Evolutionary conservation across 441 rosid genomes (phyloP), one percentile per base, ranked within the genome.

Genomic region (Flueggea neowawraea): DNA sequence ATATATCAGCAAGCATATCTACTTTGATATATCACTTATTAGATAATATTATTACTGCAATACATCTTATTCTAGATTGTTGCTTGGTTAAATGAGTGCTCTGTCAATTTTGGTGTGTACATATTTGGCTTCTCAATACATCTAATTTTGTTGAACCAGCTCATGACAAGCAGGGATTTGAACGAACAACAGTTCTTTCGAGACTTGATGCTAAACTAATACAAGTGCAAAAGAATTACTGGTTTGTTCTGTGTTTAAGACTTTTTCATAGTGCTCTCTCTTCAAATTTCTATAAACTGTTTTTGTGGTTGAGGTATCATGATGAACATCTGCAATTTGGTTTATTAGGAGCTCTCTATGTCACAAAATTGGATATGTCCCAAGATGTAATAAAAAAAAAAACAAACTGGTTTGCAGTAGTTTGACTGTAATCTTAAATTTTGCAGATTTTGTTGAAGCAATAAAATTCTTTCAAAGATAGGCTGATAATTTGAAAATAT

Each of bases 81-180:
- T 22, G 28, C 28, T 22, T 22, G 28, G 28, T 1, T 22, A 2
- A 22, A 22, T 22, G 28, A 22, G 28, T 22, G n/a, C n/a, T n/a
- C n/a, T n/a, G n/a, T n/a, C n/a, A n/a, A n/a, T n/a, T n/a, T n/a
- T n/a, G n/a, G n/a, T n/a, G n/a, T n/a, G n/a, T n/a, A n/a, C n/a
- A n/a, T n/a, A n/a, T n/a, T n/a, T n/a, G n/a, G n/a, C n/a, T n/a
- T n/a, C n/a, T n/a, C n/a, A n/a, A n/a, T n/a, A n/a, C n/a, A 74
- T 97, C 96, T 28, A 88, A 93, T 74, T 93, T 93, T 73, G 84
- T 93, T 48, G 93, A 93, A 72, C 98, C 97, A 62, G 93, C 98
- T 71, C 97, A 90, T 36, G 95, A 93, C 67, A 93, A 90, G 75
- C 96, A 93, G 68, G 92, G 95, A 28, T 93, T 90, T 75, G 97